phyloP scores from a whole-genome alignment of 192 early-diverging fungal species.

The Backusella sp. region DNA sequence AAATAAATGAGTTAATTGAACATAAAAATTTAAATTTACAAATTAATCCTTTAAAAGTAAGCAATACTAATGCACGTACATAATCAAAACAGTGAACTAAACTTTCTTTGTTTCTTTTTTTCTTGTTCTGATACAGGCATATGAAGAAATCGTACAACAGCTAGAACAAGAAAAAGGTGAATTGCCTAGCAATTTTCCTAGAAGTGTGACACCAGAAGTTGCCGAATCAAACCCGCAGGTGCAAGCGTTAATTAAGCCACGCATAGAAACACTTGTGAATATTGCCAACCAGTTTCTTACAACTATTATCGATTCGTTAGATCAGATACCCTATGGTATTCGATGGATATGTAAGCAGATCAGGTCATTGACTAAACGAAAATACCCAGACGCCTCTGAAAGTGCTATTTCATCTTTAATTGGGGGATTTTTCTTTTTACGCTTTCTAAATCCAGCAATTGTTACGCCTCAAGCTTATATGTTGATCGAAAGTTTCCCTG shows the following conservation, averaged over 20 bases:
- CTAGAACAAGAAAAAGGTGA: slow-evolving; percentile 58
- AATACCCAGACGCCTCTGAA: slow-evolving; percentile 86
- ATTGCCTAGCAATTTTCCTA: slow-evolving; percentile 53
- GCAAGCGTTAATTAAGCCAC: slow-evolving; percentile 72
- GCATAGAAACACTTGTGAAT: slow-evolving; percentile 74
- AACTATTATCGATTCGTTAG: slow-evolving; percentile 80
- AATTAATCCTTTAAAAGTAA: slow-evolving; percentile 88
- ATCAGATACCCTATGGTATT: slow-evolving; percentile 91
- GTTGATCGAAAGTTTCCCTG: slow-evolving; percentile 78
- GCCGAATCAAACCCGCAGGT: slow-evolving; percentile 79
- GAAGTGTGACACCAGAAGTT: slow-evolving; percentile 71
- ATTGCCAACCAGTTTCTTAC: slow-evolving; percentile 81
- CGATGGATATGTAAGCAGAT: slow-evolving; percentile 98
- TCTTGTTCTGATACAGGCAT: slow-evolving; percentile 40
- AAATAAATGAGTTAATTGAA: slow-evolving; percentile 79
- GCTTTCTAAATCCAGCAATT: slow-evolving; percentile 95
- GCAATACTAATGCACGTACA: background rate
- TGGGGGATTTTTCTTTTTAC: slow-evolving; percentile 93
- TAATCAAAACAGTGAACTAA: background rate
- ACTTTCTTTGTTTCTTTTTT: background rate
- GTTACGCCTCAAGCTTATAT: slow-evolving; percentile 92
- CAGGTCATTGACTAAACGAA: slow-evolving; percentile 81
- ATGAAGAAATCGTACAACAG: slow-evolving; percentile 72
- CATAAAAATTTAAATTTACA: slow-evolving; percentile 82
- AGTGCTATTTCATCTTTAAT: slow-evolving; percentile 87